Base-by-base conservation (phyloP, 768 basidiomycete genomes). In the Rhizopogon vulgaris region DNA sequence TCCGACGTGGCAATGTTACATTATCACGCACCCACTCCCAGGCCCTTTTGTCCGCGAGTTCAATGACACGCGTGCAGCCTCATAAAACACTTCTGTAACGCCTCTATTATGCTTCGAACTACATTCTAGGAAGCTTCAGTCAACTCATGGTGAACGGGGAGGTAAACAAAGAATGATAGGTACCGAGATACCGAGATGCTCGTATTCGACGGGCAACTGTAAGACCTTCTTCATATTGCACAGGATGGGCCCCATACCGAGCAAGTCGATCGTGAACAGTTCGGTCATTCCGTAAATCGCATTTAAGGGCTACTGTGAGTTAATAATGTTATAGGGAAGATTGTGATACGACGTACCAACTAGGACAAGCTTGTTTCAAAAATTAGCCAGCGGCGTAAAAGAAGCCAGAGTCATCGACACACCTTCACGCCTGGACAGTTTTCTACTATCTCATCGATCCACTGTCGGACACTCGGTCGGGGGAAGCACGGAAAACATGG, bases 21-120 rank as follows among this genome's bases (percentile, higher is more conserved):
- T 78, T 56, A 87, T 67, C 49, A 80, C 63, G 64, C 87, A 90
- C 45, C 75, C 68, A 25, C 69, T 65, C 39, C 77, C 77, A 32
- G 84, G 66, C 7, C 84, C 83, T 65, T 83, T 87, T n/a, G 84
- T 70, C 40, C 85, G 78, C 22, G 86, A 85, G 56, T 78, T 82
- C 52, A 94, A 69, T 25, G 90, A 89, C 10, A 92, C 90, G 2
- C 90, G 82, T 0, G 90, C 91, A 5, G 90, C 89, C 65, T 97
- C 95, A 58, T 89, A 80, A 62, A 98, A 94, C 8, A 94, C 93
- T 65, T 98, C 94, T 27, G 82, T 77, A 10, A 98, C 94, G 4
- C 95, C 95, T 43, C 95, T 82, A 59, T 96, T 94, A 63, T 95
- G 93, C 69, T 97, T 97, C 7, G 95, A 94, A 57, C 93, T 95